A percentile compares a stretch with the other conserved stretches of the same genome.
These are phyloP conservation scores for Penicillium paradoxum DNA, from an alignment of 495 filamentous ascomycete species.

Conservation along the genomic window DNA sequence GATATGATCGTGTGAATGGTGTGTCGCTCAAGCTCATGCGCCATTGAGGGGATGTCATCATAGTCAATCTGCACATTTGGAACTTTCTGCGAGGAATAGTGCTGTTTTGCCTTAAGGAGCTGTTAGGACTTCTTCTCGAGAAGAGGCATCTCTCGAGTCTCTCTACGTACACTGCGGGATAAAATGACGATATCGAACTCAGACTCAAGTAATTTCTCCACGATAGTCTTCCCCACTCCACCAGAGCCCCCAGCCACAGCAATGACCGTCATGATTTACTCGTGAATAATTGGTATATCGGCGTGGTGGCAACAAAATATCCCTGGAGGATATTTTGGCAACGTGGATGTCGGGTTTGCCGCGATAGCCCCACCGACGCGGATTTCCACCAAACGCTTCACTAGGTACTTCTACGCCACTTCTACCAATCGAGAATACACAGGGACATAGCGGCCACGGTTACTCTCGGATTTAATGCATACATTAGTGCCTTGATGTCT, in stretches of 20 bases:
- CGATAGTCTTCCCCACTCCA: slow-evolving; percentile 46
- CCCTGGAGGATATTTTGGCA: too few species aligned
- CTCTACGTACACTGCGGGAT: slow-evolving; percentile 26
- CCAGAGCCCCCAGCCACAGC: slow-evolving; percentile 54
- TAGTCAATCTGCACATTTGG: slow-evolving; percentile 39
- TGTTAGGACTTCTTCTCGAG: slow-evolving; percentile 21
- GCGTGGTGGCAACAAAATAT: too few species aligned
- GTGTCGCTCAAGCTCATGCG: slow-evolving; percentile 39
- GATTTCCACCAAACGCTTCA: not conserved
- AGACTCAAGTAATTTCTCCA: slow-evolving; percentile 37
- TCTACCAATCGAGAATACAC: too few species aligned
- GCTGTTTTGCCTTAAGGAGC: slow-evolving; percentile 3
- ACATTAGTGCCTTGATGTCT: too few species aligned
- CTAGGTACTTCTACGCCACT: not conserved
- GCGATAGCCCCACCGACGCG: not conserved
- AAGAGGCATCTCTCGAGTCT: not conserved
- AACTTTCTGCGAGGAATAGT: slow-evolving; percentile 2
- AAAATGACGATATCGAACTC: slow-evolving; percentile 43
- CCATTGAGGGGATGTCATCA: slow-evolving; percentile 30
- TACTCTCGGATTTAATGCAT: too few species aligned
- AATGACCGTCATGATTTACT: slow-evolving; percentile 32
- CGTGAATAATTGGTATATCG: too few species aligned
- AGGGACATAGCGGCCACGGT: too few species aligned
- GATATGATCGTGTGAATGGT: slow-evolving; percentile 51
- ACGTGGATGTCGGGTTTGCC: not conserved